Conservation (phyloP, 2,329 filamentous ascomycete species). For the Scedosporium apiospermum region DNA sequence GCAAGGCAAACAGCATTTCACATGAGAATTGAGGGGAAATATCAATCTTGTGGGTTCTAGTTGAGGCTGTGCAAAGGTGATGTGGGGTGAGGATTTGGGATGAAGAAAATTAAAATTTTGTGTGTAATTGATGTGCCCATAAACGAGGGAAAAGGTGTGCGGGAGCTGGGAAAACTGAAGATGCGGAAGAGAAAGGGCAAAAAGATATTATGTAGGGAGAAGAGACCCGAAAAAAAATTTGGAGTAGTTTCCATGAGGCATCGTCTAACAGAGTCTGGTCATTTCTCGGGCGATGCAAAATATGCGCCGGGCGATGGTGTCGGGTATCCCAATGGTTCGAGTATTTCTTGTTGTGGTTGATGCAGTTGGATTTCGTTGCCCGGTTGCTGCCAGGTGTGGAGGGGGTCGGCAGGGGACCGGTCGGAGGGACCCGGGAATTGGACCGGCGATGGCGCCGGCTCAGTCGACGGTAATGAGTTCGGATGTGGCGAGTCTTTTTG, state of each 20-base stretch:
- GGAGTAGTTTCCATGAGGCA: no score
- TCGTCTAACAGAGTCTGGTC: not conserved
- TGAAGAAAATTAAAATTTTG: not conserved
- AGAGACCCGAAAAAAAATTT: not conserved
- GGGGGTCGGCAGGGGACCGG: not conserved
- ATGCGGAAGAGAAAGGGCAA: not conserved
- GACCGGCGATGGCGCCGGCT: not conserved
- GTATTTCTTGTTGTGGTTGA: not conserved
- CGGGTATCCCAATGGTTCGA: not conserved
- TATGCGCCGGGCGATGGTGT: not conserved
- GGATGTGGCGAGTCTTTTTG: not conserved
- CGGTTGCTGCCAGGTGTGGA: not conserved
- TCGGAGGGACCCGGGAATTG: not conserved
- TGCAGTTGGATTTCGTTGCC: not conserved
- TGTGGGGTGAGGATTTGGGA: not conserved
- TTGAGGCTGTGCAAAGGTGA: not conserved
- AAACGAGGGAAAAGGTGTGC: not conserved
- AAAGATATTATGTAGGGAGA: no score
- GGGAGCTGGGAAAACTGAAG: not conserved
- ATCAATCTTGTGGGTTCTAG: not conserved
- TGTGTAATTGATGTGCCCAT: not conserved
- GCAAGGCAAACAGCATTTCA: not conserved
- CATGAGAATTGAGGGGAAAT: not conserved
- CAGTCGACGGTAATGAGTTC: not conserved
- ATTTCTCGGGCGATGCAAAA: not conserved